Conservation (phyloP, 768 basidiomycete species). For the Calocybe gangraenosa region DNA sequence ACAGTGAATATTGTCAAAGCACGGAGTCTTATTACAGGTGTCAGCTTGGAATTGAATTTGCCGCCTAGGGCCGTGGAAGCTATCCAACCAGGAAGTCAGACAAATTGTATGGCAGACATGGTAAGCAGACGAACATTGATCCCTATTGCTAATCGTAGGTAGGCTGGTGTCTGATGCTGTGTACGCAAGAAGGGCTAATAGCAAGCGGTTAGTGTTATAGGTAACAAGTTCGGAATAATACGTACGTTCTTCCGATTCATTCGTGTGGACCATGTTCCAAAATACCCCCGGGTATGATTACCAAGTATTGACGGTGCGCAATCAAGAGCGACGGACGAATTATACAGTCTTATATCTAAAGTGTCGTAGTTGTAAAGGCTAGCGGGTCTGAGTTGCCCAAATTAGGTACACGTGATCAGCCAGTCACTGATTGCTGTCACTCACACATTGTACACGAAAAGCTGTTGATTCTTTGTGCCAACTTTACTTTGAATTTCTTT, state of each 20-base stretch:
- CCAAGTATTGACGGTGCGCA: no score
- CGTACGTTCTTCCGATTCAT: conserved; percentile 7
- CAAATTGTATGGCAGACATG: background rate
- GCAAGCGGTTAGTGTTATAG: background rate
- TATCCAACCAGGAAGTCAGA: background rate
- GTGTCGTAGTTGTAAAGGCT: no score
- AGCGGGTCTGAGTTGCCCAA: no score
- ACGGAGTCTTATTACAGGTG: conserved; percentile 5
- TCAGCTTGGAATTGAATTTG: conserved; percentile 5
- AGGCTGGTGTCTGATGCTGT: background rate
- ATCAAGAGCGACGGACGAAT: no score
- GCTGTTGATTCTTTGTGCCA: no score
- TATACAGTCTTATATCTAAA: no score
- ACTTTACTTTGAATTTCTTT: no score
- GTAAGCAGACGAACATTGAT: no score
- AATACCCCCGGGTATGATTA: no score
- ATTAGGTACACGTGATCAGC: no score
- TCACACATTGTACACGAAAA: no score
- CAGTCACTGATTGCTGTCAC: no score
- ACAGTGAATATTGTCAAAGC: conserved; percentile 1
- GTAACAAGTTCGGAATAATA: background rate
- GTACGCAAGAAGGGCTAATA: conserved; percentile 8
- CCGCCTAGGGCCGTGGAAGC: conserved; percentile 1
- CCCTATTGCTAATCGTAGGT: background rate
- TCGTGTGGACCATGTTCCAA: background rate